A percentile compares a stretch with the other conserved stretches of the same genome.
Evolutionary conservation across 768 basidiomycete genomes (phyloP).

Genomic region (Hortiboletus flavorubellus): DNA sequence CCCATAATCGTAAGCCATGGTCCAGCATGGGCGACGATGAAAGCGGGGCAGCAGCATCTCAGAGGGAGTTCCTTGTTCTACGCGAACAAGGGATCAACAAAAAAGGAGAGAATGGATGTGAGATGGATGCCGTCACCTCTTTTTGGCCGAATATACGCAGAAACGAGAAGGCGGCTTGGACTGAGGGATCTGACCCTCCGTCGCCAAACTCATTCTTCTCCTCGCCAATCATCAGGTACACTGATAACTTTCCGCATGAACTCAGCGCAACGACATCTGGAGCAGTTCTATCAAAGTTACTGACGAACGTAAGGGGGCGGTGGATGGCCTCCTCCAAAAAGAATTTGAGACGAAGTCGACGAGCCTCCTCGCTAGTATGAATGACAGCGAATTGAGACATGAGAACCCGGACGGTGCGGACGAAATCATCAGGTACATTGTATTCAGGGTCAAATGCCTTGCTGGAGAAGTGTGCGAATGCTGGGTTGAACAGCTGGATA

Average conservation of each 20-base stretch:
- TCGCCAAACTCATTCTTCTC: conserved; percentile 14
- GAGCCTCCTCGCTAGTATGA: background rate
- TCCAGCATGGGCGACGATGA: conserved; percentile 16
- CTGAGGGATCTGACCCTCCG: conserved; percentile 28
- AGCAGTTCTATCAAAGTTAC: background rate
- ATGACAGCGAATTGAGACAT: conserved; percentile 16
- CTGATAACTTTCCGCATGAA: background rate
- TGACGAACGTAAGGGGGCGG: background rate
- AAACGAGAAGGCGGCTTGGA: conserved; percentile 29
- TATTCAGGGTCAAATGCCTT: conserved; percentile 14
- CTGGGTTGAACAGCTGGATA: conserved; percentile 20
- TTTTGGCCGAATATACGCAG: conserved; percentile 8
- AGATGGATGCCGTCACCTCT: background rate
- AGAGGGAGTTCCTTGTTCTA: background rate
- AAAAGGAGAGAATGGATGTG: no score
- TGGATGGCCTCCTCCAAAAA: background rate
- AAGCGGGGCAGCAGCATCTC: conserved; percentile 29
- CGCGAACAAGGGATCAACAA: no score
- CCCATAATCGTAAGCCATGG: conserved; percentile 34
- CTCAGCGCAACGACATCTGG: background rate
- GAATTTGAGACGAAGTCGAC: background rate
- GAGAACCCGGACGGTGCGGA: conserved; percentile 7
- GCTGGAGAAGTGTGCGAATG: conserved; percentile 27
- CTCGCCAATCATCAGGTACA: conserved; percentile 18
- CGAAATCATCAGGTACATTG: conserved; percentile 3